phyloP scores from a whole-genome alignment of 768 basidiomycete genomes.

The Mycena crocata region DNA sequence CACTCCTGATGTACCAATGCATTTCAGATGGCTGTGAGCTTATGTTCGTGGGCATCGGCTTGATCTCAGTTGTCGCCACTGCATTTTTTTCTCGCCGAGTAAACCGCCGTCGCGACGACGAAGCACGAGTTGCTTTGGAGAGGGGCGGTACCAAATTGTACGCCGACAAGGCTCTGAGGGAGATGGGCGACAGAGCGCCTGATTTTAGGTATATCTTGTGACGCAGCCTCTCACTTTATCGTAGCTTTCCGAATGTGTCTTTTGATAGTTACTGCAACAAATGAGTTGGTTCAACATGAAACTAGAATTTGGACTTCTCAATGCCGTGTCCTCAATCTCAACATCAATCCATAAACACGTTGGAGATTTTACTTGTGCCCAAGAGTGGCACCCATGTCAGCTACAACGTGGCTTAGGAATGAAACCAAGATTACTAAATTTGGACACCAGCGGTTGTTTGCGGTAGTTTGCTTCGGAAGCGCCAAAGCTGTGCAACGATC shows the following conservation, averaged over 20 bases:
- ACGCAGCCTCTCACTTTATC: background rate
- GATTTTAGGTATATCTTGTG: slow-evolving; percentile 69
- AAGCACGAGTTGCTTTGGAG: slow-evolving; percentile 41
- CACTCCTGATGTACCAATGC: background rate
- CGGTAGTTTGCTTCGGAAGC: background rate
- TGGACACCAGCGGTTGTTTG: background rate
- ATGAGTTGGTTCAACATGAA: too few relatives aligned
- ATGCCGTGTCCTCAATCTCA: too few relatives aligned
- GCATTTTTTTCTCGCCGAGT: slow-evolving; percentile 63
- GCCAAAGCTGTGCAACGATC: slow-evolving; percentile 3
- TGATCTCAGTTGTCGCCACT: slow-evolving; percentile 59
- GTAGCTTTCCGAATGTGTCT: background rate
- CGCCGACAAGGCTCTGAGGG: slow-evolving; percentile 48
- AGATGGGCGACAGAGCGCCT: slow-evolving; percentile 70
- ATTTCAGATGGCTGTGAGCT: slow-evolving; percentile 67
- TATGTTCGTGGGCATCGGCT: slow-evolving; percentile 75
- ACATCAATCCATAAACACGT: too few relatives aligned
- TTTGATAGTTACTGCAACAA: too few relatives aligned
- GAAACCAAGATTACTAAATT: background rate
- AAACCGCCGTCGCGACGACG: slow-evolving; percentile 63
- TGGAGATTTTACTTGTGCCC: too few relatives aligned
- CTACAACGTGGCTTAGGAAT: too few relatives aligned
- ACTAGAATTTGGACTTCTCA: too few relatives aligned
- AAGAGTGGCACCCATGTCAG: too few relatives aligned
- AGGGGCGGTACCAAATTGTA: slow-evolving; percentile 48